These are phyloP conservation scores for Lentinula raphanica DNA, from an alignment of 768 basidiomycete genomes.

Conservation along the genomic window DNA sequence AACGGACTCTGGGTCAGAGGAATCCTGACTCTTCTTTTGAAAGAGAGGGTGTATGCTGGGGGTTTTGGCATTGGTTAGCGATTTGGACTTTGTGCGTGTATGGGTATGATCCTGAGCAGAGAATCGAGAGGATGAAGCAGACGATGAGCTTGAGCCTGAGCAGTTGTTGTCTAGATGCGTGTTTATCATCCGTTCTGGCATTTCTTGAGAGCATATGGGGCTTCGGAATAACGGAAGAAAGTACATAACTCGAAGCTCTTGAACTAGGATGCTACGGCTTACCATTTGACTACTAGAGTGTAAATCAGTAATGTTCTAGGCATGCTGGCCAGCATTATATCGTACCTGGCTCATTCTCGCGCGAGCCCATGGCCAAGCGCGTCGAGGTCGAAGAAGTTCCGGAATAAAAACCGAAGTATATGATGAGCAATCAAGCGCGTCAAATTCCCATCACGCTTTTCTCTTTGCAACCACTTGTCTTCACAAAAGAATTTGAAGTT, in stretches of 20 bases:
- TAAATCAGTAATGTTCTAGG: neutral
- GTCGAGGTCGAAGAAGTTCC: neutral
- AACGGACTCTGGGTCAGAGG: slow-evolving; percentile 6
- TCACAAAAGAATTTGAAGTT: neutral
- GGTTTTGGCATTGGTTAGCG: slow-evolving; percentile 13
- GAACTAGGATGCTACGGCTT: neutral
- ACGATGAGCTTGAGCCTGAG: slow-evolving; percentile 3
- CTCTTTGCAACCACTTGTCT: neutral
- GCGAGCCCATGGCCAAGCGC: neutral
- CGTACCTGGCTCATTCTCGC: neutral
- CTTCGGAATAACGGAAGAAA: slow-evolving; percentile 22
- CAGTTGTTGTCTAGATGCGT: slow-evolving; percentile 47
- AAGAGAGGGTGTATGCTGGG: slow-evolving; percentile 40
- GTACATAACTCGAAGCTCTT: neutral
- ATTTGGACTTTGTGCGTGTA: neutral
- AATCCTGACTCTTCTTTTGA: slow-evolving; percentile 17
- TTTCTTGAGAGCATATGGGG: slow-evolving; percentile 42
- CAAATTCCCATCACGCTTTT: neutral
- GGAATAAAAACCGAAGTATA: neutral
- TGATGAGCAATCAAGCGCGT: neutral
- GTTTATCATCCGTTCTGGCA: slow-evolving; percentile 41
- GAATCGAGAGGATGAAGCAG: slow-evolving; percentile 8
- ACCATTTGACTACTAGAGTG: slow-evolving; percentile 5
- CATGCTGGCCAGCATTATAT: neutral
- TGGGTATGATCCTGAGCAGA: slow-evolving; percentile 5